These are phyloP conservation scores for Diaporthe capsici DNA, from an alignment of 2,329 filamentous ascomycete genomes.

Conservation along the genomic window DNA sequence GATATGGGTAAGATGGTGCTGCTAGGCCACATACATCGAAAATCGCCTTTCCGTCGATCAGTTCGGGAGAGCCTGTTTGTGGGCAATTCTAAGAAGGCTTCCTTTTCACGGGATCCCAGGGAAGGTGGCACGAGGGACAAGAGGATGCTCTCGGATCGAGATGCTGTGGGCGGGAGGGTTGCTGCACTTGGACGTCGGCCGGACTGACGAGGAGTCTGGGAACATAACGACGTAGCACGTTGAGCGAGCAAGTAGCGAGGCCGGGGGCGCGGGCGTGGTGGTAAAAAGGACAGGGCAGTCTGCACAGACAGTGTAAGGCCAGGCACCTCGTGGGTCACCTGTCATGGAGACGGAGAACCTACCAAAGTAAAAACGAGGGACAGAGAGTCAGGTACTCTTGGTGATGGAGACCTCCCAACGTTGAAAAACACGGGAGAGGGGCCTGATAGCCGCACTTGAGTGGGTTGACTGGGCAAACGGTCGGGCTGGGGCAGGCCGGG, in stretches of 20 bases:
- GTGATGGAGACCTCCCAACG: conserved; percentile 32
- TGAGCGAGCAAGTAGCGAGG: conserved; percentile 14
- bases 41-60: conserved; percentile 34
- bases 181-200: conserved; percentile 16
- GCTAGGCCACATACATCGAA: conserved; percentile 33
- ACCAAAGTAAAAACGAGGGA: conserved; percentile 23
- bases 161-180: not conserved
- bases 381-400: conserved; percentile 38
- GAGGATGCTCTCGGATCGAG: conserved; percentile 24
- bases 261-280: conserved; percentile 14
- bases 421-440: conserved; percentile 34
- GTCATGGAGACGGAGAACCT: conserved; percentile 32
- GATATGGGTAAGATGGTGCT: conserved; percentile 27
- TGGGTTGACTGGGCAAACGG: conserved; percentile 34
- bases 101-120: not conserved
- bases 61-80: conserved; percentile 1
- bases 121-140: conserved; percentile 1
- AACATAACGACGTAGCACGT: conserved; percentile 31
- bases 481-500: conserved; percentile 38
- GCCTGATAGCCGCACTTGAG: conserved; percentile 38
- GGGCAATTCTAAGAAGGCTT: not conserved
- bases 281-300: conserved; percentile 36
- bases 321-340: conserved; percentile 36
- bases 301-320: conserved; percentile 26
- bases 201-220: conserved; percentile 25